A percentile compares a stretch with the other conserved stretches of the same genome.
Conservation (phyloP, 768 basidiomycete genomes). For the Pulveroboletus sp. region DNA sequence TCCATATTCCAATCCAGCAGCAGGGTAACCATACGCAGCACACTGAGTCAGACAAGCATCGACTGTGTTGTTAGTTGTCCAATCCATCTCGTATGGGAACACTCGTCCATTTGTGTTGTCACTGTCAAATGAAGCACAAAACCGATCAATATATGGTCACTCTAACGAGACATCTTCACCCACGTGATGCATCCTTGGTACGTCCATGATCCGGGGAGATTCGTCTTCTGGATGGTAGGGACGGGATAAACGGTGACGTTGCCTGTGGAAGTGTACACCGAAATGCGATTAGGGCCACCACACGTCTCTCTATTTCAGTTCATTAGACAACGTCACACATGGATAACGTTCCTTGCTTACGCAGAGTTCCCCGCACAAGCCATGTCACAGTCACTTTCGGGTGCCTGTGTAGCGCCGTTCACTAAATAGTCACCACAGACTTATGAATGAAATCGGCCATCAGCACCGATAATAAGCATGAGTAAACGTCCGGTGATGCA, state of each 20-base stretch:
- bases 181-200: conserved; percentile 71
- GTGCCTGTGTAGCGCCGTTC: conserved; percentile 52
- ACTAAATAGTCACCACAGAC: conserved; percentile 71
- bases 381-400: conserved; percentile 63
- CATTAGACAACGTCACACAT: conserved; percentile 4
- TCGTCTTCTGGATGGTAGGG: conserved; percentile 51
- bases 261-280: conserved; percentile 57
- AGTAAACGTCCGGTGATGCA: background rate
- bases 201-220: conserved; percentile 59
- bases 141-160: background rate
- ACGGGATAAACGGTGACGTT: conserved; percentile 56
- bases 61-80: conserved; percentile 61
- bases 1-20: conserved; percentile 66
- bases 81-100: conserved; percentile 61
- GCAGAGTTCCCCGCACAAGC: conserved; percentile 65
- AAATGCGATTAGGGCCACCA: conserved; percentile 71
- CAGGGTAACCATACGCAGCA: conserved; percentile 67
- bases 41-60: conserved; percentile 67
- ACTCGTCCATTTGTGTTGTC: conserved; percentile 45
- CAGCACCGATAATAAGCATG: background rate
- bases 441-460: conserved; percentile 22
- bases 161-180: conserved; percentile 15
- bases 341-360: conserved; percentile 37
- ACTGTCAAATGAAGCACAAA: conserved; percentile 29
- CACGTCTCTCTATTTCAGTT: conserved; percentile 53